Conservation (phyloP, 2,329 filamentous ascomycete species). For the Teratosphaeria epicoccoides region DNA sequence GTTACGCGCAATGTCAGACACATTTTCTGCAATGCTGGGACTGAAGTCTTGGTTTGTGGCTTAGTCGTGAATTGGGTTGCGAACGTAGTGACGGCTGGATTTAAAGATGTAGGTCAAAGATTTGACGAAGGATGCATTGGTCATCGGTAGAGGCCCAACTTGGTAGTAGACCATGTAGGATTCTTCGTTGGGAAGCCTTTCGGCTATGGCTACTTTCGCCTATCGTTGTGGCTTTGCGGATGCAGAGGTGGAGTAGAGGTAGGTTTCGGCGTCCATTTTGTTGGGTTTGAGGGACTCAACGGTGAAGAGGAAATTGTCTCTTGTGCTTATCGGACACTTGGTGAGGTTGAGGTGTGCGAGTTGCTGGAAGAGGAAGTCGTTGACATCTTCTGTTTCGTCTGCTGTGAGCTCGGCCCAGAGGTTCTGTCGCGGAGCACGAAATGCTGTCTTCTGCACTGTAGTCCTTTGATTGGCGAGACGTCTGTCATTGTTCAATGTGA, state of each 20-base stretch:
- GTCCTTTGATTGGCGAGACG: not conserved
- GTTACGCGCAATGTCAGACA: slow-evolving; percentile 36
- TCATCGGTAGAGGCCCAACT: slow-evolving; percentile 41
- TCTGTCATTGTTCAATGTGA: slow-evolving; percentile 5
- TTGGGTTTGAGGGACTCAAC: slow-evolving; percentile 37
- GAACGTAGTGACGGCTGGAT: slow-evolving; percentile 28
- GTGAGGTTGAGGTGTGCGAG: slow-evolving; percentile 17
- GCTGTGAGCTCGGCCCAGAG: slow-evolving; percentile 32
- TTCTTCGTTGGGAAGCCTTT: slow-evolving; percentile 28
- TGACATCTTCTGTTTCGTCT: slow-evolving; percentile 30
- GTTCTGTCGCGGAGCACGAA: slow-evolving; percentile 33
- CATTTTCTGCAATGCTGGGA: slow-evolving; percentile 22
- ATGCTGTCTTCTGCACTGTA: slow-evolving; percentile 5
- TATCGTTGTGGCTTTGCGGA: slow-evolving; percentile 30
- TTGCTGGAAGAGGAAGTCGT: slow-evolving; percentile 31
- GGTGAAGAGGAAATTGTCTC: slow-evolving; percentile 20
- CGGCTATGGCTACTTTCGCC: slow-evolving; percentile 36
- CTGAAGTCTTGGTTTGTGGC: slow-evolving; percentile 14
- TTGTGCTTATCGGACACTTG: slow-evolving; percentile 11
- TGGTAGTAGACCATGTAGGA: slow-evolving; percentile 35
- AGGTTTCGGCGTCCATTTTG: slow-evolving; percentile 39
- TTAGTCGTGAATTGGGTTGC: slow-evolving; percentile 20
- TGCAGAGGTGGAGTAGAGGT: slow-evolving; percentile 30
- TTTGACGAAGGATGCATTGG: slow-evolving; percentile 27
- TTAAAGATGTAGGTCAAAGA: slow-evolving; percentile 36